Evolutionary conservation across 1,284 basidiomycete genomes (phyloP), one percentile per base, ranked within the genome.

Genomic region (Rhodotorula sp.): DNA sequence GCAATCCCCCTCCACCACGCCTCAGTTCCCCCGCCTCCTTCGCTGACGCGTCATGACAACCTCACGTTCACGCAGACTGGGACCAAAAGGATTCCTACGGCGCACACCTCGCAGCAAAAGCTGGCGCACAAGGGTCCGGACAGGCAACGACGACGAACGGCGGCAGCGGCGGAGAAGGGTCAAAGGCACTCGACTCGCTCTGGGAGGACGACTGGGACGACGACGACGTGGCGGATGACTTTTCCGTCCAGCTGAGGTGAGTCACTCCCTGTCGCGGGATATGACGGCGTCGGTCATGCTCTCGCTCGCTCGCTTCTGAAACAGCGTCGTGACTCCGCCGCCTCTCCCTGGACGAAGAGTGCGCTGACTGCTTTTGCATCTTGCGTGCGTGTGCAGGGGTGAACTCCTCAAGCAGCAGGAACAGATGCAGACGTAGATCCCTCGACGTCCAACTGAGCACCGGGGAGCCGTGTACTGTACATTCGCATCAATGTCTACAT

Each of bases 181-280:
- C 45, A 55, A 72, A 56, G 54, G 67, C 72, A 24, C 66, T 76
- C 60, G 72, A 80, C 72, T 91, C 94, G 79, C 84, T 98, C 45
- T 99, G 95, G 95, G 95, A 98, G 84, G 95, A 98, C 79, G 97
- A 97, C 81, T 99, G 95, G 95, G 95, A 99, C 79, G 95, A 99
- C 78, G 95, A 99, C 82, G 95, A 97, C 81, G 89, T 96, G 72
- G 95, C 96, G 80, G 95, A 97, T 79, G 93, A 97, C 77, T 99
- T 98, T 80, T 95, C 93, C 78, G 89, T 91, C 69, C 93, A 96
- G 82, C 83, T 99, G 77, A 87, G 95, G 95, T 95, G 77, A 77
- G 85, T 37, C n/a, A 5, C 3, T 29, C 61, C 5, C 6, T 7
- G 49, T 24, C 22, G 30, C 26, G 20, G 10, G 33, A 18, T 3